phyloP scores from a whole-genome alignment of 2,329 filamentous ascomycete genomes.

The Alternaria gansuensis region DNA sequence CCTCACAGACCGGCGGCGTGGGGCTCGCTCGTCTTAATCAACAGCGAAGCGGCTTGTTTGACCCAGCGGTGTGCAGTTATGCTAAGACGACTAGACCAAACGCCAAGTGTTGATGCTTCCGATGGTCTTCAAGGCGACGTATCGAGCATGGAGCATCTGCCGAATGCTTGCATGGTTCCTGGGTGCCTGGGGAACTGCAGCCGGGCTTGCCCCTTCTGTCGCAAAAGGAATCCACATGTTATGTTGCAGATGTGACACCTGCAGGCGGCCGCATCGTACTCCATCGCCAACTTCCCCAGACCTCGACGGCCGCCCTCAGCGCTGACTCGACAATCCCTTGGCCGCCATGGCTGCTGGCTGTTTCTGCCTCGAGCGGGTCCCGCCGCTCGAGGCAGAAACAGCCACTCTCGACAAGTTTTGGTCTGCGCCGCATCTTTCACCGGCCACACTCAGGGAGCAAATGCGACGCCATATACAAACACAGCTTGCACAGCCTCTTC shows the following conservation, averaged over 20 bases:
- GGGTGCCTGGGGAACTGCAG: conserved; percentile 4
- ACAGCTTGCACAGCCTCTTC: neutral
- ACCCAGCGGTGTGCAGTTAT: neutral
- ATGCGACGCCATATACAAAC: conserved; percentile 7
- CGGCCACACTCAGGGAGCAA: conserved; percentile 11
- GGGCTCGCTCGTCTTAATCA: neutral
- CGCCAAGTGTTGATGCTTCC: neutral
- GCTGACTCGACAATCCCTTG: conserved; percentile 13
- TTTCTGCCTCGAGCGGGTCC: conserved; percentile 18
- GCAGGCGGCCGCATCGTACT: conserved; percentile 1
- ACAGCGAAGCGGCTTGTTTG: neutral
- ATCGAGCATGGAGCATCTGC: conserved; percentile 4
- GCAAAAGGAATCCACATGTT: conserved; percentile 2
- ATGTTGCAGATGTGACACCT: conserved; percentile 2
- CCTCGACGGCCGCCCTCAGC: conserved; percentile 1
- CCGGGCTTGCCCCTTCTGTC: conserved; percentile 10
- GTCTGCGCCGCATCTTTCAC: conserved; percentile 2
- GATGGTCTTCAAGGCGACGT: conserved; percentile 3
- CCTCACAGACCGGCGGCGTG: neutral
- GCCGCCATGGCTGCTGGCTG: conserved; percentile 4
- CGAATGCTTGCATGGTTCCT: conserved; percentile 4
- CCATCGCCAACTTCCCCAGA: neutral
- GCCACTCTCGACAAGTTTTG: neutral
- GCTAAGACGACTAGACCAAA: neutral
- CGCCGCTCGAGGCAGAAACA: conserved; percentile 1